A percentile compares a stretch with the other conserved stretches of the same genome.
Evolutionary conservation across 2,329 filamentous ascomycete species (phyloP).

Genomic region (Trichoderma koningii): DNA sequence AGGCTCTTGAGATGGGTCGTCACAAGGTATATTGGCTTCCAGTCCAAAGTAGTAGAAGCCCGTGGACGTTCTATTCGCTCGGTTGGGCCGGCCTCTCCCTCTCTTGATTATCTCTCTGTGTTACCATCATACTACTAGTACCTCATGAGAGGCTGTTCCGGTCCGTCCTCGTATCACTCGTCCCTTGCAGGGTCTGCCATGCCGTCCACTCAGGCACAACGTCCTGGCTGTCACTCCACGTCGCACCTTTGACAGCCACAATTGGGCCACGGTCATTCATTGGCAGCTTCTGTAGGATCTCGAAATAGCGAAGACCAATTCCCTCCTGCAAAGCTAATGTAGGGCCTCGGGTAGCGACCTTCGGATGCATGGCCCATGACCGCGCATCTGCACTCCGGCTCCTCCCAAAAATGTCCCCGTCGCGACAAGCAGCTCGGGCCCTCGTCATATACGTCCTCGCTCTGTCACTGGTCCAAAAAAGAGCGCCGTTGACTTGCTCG

Average conservation of each 20-base stretch:
- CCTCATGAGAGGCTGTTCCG: neutral
- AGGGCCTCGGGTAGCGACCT: constrained; percentile 6
- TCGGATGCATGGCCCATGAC: constrained; percentile 13
- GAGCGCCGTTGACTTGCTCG: neutral
- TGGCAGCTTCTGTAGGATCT: neutral
- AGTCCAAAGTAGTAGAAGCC: no score
- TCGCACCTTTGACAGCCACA: constrained; percentile 25
- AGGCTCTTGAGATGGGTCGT: no score
- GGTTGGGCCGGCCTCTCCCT: no score
- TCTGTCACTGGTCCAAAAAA: neutral
- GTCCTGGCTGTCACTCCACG: constrained; percentile 2
- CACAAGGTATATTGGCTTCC: no score
- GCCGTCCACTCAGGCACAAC: neutral
- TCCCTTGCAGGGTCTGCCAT: neutral
- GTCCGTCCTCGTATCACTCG: neutral
- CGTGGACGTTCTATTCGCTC: no score
- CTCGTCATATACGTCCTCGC: neutral
- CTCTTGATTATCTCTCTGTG: no score
- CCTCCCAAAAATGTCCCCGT: neutral
- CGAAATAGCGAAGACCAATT: neutral
- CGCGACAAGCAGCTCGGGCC: neutral
- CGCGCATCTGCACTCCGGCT: neutral
- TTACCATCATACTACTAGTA: no score
- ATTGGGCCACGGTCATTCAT: neutral
- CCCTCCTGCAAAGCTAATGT: neutral